Conservation (phyloP, 495 filamentous ascomycete genomes). For the Achaetomiella virescens region DNA sequence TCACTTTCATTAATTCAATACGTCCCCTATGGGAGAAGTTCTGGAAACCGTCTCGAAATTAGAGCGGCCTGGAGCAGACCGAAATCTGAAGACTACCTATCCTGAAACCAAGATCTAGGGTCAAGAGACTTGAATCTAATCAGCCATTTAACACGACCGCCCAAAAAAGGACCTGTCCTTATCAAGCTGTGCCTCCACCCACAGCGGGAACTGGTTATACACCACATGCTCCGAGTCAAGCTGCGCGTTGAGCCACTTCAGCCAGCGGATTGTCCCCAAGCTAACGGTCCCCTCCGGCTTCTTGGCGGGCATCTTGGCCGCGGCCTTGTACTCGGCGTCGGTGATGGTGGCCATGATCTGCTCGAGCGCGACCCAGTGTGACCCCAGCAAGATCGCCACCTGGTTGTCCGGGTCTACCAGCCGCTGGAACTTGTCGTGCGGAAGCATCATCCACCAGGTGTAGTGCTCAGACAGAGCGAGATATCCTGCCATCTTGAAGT, state of each 20-base stretch:
- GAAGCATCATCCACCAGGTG: constrained; percentile 46
- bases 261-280: constrained; percentile 34
- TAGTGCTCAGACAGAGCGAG: constrained; percentile 34
- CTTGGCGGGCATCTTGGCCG: constrained; percentile 9
- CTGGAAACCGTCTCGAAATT: no score
- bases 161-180: constrained; percentile 32
- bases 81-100: no score
- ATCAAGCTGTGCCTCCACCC: constrained; percentile 41
- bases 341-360: constrained; percentile 49
- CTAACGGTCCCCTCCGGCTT: neutral
- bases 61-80: no score
- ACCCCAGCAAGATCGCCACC: constrained; percentile 44
- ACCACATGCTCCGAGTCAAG: constrained; percentile 33
- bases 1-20: no score
- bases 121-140: neutral
- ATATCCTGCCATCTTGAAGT: constrained; percentile 27
- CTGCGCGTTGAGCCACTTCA: constrained; percentile 36
- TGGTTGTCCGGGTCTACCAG: constrained; percentile 47
- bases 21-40: no score
- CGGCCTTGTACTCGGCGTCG: constrained; percentile 22
- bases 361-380: constrained; percentile 55
- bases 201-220: constrained; percentile 43
- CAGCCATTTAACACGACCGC: constrained; percentile 13
- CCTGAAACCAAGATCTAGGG: neutral
- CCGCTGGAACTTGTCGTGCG: constrained; percentile 46